These are phyloP conservation scores for Calonectria hongkongensis DNA, from an alignment of 2,329 filamentous ascomycete species.

Conservation along the genomic window DNA sequence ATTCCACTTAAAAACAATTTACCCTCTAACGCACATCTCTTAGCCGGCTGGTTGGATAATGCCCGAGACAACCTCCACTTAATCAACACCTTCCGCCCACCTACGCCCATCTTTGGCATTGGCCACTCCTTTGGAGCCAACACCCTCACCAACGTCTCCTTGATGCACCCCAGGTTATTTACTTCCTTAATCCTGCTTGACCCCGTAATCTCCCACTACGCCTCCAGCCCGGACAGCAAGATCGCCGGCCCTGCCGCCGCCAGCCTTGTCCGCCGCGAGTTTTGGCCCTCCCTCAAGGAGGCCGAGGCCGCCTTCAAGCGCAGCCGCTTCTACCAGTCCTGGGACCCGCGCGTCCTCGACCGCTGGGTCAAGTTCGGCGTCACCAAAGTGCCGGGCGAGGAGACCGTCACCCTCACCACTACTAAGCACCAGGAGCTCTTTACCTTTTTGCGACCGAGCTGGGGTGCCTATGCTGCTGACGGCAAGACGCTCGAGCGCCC, in stretches of 20 bases:
- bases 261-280: slow-evolving; percentile 84
- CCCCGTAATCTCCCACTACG: slow-evolving; percentile 80
- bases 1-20: not conserved
- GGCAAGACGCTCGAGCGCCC: slow-evolving; percentile 63
- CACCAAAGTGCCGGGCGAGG: slow-evolving; percentile 72
- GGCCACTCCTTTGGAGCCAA: slow-evolving; percentile 93
- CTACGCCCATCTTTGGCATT: slow-evolving; percentile 87
- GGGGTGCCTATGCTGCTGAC: slow-evolving; percentile 63
- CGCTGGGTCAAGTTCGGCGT: slow-evolving; percentile 79
- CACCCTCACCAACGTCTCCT: slow-evolving; percentile 81
- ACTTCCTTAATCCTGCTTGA: slow-evolving; percentile 87
- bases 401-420: slow-evolving; percentile 83
- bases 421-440: slow-evolving; percentile 89
- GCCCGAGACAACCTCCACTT: slow-evolving; percentile 89
- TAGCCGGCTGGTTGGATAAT: slow-evolving; percentile 85
- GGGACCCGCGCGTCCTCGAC: slow-evolving; percentile 88
- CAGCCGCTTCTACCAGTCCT: slow-evolving; percentile 83
- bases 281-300: slow-evolving; percentile 85
- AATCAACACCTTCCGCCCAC: slow-evolving; percentile 88
- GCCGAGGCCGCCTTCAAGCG: slow-evolving; percentile 80
- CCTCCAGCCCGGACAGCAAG: slow-evolving; percentile 59
- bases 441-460: slow-evolving; percentile 81
- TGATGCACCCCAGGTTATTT: slow-evolving; percentile 88
- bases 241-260: slow-evolving; percentile 69
- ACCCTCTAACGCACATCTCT: slow-evolving; percentile 15